These are phyloP conservation scores for Basipetospora sp. DNA, from an alignment of 2,329 filamentous ascomycete species.

Conservation along the genomic window DNA sequence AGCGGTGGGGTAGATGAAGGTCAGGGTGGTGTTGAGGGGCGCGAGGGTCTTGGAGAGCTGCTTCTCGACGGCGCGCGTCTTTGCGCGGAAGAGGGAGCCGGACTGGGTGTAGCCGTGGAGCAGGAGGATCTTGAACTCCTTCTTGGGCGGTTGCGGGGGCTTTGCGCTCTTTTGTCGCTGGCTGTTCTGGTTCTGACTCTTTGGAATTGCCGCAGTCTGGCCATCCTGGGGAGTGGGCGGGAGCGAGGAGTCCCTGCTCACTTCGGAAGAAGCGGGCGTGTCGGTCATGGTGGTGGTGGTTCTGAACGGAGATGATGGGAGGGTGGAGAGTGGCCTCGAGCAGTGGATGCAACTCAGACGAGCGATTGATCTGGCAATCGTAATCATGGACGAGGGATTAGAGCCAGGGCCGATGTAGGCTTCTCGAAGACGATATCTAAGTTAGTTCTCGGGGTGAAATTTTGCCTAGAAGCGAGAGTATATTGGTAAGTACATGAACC, in stretches of 20 bases:
- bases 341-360: background rate
- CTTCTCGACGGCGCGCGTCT: constrained; percentile 78
- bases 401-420: too few species aligned
- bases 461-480: too few species aligned
- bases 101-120: constrained; percentile 86
- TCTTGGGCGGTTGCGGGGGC: constrained; percentile 19
- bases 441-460: too few species aligned
- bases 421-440: too few species aligned
- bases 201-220: too few species aligned
- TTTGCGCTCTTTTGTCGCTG: background rate
- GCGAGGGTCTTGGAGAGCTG: constrained; percentile 58
- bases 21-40: constrained; percentile 37
- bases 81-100: constrained; percentile 67
- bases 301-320: background rate
- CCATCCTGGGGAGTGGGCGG: background rate
- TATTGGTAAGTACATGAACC: too few species aligned
- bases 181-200: background rate
- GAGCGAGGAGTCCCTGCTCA: background rate
- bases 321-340: background rate
- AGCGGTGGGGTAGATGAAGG: constrained; percentile 53
- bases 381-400: too few species aligned
- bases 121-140: constrained; percentile 56
- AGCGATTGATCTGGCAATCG: background rate
- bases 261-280: background rate
- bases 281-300: background rate